These are phyloP conservation scores for Neurospora sp. DNA, from an alignment of 495 filamentous ascomycete species.

Conservation along the genomic window DNA sequence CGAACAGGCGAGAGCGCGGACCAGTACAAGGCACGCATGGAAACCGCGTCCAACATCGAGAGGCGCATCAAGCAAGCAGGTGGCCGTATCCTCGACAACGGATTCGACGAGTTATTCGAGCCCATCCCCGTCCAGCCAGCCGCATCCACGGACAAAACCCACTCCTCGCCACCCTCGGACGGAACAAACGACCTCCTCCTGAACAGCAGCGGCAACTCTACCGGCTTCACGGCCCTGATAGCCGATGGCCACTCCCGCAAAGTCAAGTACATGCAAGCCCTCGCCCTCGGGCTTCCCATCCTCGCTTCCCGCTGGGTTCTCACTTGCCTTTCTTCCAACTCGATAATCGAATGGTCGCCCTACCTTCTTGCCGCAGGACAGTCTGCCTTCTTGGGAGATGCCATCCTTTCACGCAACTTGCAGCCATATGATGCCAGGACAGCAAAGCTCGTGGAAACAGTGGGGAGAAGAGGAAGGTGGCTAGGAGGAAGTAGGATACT, in stretches of 20 bases:
- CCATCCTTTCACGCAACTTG: conserved; percentile 64
- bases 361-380: conserved; percentile 85
- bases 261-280: conserved; percentile 89
- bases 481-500: conserved; percentile 60
- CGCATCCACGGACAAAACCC: neutral
- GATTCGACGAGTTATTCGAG: conserved; percentile 80
- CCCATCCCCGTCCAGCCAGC: conserved; percentile 25
- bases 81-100: conserved; percentile 59
- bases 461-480: conserved; percentile 49
- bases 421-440: conserved; percentile 45
- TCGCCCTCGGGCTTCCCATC: conserved; percentile 82
- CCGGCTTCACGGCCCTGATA: conserved; percentile 77
- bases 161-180: conserved; percentile 1
- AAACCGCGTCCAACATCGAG: conserved; percentile 24
- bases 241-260: conserved; percentile 81
- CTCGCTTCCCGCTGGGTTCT: conserved; percentile 71
- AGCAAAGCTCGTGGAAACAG: conserved; percentile 44
- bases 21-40: conserved; percentile 40
- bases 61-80: conserved; percentile 49
- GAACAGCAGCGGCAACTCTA: conserved; percentile 35
- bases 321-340: conserved; percentile 52
- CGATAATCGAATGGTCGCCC: conserved; percentile 60
- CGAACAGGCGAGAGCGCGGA: conserved; percentile 44
- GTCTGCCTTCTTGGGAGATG: conserved; percentile 64
- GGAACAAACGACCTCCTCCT: conserved; percentile 15